phyloP scores from a whole-genome alignment of 352 stramenopile species.

The Pythium monospermum region DNA sequence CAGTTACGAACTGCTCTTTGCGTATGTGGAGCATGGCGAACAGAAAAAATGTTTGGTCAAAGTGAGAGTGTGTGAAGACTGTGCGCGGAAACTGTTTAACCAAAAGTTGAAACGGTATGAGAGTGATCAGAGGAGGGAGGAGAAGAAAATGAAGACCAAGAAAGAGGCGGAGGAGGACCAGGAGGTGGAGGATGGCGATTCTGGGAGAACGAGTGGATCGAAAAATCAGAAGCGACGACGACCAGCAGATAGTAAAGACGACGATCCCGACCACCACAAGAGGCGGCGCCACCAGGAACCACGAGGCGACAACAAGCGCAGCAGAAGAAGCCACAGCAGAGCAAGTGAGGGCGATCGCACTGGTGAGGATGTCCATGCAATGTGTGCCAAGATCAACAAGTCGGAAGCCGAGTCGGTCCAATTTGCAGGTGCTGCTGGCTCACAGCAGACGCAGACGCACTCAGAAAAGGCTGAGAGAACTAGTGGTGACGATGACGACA shows the following conservation, averaged over 20 bases:
- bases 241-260: neutral
- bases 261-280: no score
- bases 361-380: no score
- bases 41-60: conserved; percentile 76
- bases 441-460: no score
- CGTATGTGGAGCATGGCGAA: conserved; percentile 59
- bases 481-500: no score
- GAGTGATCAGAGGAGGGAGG: conserved; percentile 10
- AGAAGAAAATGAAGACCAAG: conserved; percentile 3
- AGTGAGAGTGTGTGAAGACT: conserved; percentile 56
- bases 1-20: conserved; percentile 81
- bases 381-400: no score
- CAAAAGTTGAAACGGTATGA: conserved; percentile 36
- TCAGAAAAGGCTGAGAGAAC: no score
- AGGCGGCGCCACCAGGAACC: neutral
- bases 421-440: no score
- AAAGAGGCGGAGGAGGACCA: conserved; percentile 7
- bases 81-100: conserved; percentile 68
- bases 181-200: neutral
- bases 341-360: no score
- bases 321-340: no score
- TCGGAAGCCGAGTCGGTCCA: no score
- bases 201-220: no score
- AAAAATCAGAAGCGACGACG: neutral
- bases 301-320: neutral